phyloP scores from a whole-genome alignment of 768 basidiomycete genomes.

The Russula emetica region DNA sequence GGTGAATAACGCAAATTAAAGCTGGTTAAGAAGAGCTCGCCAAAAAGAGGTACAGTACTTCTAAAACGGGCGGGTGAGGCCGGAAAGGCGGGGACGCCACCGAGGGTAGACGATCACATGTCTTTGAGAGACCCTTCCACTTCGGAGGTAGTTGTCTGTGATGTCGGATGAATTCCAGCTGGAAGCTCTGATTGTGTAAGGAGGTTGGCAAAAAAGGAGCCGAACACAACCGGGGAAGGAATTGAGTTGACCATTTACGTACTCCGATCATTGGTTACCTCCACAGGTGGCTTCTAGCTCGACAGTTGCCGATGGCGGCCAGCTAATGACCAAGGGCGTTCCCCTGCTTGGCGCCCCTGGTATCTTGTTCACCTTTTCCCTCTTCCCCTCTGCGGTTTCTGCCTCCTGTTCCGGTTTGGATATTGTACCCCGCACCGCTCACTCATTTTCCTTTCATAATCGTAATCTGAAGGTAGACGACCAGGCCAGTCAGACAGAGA shows the following conservation, averaged over 20 bases:
- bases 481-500: not conserved
- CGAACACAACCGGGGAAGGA: conserved; percentile 7
- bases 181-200: not conserved
- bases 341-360: not conserved
- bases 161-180: not conserved
- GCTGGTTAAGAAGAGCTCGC: conserved; percentile 4
- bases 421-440: not conserved
- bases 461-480: not conserved
- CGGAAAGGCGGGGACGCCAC: not conserved
- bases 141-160: not conserved
- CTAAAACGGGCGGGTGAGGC: not conserved
- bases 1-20: not conserved
- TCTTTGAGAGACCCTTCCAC: not conserved
- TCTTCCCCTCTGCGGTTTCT: not conserved
- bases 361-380: not conserved
- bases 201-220: not conserved
- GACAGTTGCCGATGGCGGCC: conserved; percentile 10
- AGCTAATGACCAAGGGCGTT: not conserved
- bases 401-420: not conserved
- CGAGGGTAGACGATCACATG: not conserved
- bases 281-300: conserved; percentile 7
- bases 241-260: conserved; percentile 16
- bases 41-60: not conserved
- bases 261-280: conserved; percentile 4
- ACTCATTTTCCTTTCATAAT: not conserved